phyloP scores from a whole-genome alignment of 2,329 filamentous ascomycete genomes.

The Aspergillus spinulosporus region DNA sequence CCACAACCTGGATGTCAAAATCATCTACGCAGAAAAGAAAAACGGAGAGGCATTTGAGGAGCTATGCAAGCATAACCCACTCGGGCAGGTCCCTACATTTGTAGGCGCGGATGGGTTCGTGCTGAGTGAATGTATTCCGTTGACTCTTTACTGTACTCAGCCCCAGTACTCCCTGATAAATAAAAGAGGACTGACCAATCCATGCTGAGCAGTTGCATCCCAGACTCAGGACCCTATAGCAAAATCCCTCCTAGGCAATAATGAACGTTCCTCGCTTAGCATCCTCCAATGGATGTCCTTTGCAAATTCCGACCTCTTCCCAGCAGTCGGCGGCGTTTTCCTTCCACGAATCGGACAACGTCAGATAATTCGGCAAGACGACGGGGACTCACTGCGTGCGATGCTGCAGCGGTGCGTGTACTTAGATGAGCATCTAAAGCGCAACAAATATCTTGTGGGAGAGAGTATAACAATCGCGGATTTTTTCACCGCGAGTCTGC shows the following conservation, averaged over 20 bases:
- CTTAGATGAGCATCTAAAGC: not conserved
- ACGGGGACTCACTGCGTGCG: not conserved
- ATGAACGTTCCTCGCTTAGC: slow-evolving; percentile 6
- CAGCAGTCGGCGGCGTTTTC: not conserved
- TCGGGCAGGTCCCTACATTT: slow-evolving; percentile 5
- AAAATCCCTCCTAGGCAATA: slow-evolving; percentile 14
- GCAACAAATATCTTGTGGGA: not conserved
- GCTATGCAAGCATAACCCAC: not conserved
- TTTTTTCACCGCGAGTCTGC: not conserved
- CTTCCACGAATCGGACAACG: not conserved
- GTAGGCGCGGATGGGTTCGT: not conserved
- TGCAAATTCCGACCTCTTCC: slow-evolving; percentile 10
- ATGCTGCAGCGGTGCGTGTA: slow-evolving; percentile 3
- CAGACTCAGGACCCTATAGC: not conserved
- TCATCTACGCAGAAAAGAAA: not conserved
- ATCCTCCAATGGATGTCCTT: slow-evolving; percentile 20
- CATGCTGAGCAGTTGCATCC: slow-evolving; percentile 8
- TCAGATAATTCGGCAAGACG: not conserved
- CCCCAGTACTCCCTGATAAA: not conserved
- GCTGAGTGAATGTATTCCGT: slow-evolving; percentile 2
- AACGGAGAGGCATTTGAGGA: not conserved
- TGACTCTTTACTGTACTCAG: slow-evolving; percentile 2
- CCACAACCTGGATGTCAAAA: not conserved
- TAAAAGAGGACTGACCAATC: not conserved
- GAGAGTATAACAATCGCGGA: not conserved